phyloP scores from a whole-genome alignment of 495 filamentous ascomycete genomes.

The Penicillium pulvis region DNA sequence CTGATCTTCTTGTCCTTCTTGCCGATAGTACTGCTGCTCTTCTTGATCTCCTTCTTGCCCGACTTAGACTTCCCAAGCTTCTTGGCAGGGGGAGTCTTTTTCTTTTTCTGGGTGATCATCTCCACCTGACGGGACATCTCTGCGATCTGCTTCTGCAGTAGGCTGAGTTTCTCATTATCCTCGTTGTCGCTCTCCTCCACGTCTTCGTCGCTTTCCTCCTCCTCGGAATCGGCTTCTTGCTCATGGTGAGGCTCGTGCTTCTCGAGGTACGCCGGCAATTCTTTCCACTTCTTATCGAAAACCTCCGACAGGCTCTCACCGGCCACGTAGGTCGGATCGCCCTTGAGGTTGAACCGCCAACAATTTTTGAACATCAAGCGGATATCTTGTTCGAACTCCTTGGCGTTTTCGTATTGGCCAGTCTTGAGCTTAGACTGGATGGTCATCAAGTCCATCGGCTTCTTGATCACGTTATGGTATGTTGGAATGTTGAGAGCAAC shows the following conservation, averaged over 20 bases:
- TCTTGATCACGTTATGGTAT: conserved; percentile 91
- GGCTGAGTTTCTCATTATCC: conserved; percentile 64
- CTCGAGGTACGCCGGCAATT: conserved; percentile 76
- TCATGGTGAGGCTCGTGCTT: conserved; percentile 65
- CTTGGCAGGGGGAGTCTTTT: conserved; percentile 64
- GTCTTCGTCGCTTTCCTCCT: conserved; percentile 67
- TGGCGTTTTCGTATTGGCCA: conserved; percentile 79
- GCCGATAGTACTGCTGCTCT: conserved; percentile 39
- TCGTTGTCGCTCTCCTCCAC: conserved; percentile 67
- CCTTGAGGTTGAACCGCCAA: conserved; percentile 82
- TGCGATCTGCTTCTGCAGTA: conserved; percentile 68
- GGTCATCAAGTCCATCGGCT: conserved; percentile 91
- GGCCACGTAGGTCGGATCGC: conserved; percentile 69
- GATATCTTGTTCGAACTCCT: conserved; percentile 85
- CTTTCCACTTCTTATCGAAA: conserved; percentile 71
- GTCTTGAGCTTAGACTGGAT: conserved; percentile 71
- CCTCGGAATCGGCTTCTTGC: conserved; percentile 56
- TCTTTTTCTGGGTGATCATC: conserved; percentile 58
- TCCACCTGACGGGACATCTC: conserved; percentile 59
- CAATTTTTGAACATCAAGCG: conserved; percentile 86
- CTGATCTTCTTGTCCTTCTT: conserved; percentile 52
- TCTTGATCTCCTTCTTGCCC: conserved; percentile 57
- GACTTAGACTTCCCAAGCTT: conserved; percentile 54
- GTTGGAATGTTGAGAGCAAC: conserved; percentile 92
- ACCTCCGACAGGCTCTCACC: conserved; percentile 71